Evolutionary conservation across 1,139 yeast genomes (phyloP).

Genomic region (Suhomyces terraborum): DNA sequence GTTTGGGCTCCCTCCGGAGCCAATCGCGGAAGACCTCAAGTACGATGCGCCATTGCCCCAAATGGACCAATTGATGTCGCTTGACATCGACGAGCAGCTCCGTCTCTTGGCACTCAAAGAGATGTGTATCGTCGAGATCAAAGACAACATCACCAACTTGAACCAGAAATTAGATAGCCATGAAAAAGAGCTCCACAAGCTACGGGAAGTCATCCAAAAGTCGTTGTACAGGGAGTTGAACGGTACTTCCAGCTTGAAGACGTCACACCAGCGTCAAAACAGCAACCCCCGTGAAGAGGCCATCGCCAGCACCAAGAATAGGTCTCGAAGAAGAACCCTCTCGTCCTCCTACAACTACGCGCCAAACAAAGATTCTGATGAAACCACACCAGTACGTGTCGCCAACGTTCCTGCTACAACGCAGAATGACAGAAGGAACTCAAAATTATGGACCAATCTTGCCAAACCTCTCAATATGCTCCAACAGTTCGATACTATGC

Average conservation of each 20-base stretch:
- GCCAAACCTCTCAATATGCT: constrained; percentile 63
- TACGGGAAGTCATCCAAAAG: constrained; percentile 44
- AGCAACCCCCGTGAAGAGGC: constrained; percentile 42
- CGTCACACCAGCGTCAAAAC: constrained; percentile 23
- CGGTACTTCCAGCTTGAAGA: constrained; percentile 4
- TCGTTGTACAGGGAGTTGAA: constrained; percentile 41
- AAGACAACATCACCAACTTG: constrained; percentile 46
- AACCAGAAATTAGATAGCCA: constrained; percentile 37
- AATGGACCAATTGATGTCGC: constrained; percentile 28
- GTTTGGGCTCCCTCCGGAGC: constrained; percentile 4
- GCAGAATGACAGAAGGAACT: constrained; percentile 18
- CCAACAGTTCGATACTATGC: constrained; percentile 67
- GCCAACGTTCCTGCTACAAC: neutral
- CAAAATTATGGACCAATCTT: constrained; percentile 41
- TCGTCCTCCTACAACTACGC: constrained; percentile 18
- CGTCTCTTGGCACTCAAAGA: constrained; percentile 62
- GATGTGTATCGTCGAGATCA: constrained; percentile 59
- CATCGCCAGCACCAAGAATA: constrained; percentile 31
- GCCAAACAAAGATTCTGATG: constrained; percentile 3
- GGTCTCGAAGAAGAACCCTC: constrained; percentile 26
- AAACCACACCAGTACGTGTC: constrained; percentile 6
- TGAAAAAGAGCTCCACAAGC: constrained; percentile 49
- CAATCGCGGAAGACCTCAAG: constrained; percentile 9
- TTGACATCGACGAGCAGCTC: constrained; percentile 56
- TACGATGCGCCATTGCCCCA: constrained; percentile 34